Conservation (phyloP, 2,329 filamentous ascomycete species). For the Aaosphaeria pasadenensis region DNA sequence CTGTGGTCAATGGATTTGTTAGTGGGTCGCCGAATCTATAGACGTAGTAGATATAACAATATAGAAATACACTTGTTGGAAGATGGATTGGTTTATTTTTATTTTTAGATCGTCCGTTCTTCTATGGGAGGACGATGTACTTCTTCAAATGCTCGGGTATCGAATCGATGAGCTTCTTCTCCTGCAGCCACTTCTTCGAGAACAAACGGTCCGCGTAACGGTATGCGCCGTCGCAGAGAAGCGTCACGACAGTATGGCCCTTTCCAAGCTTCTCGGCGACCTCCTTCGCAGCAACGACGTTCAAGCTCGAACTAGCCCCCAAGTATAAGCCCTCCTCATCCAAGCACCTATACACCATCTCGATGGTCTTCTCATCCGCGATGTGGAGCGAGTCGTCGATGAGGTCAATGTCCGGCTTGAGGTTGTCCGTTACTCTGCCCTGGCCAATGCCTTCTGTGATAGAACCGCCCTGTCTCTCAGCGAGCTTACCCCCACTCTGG, state of each 20-base stretch:
- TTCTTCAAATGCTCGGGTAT: conserved; percentile 84
- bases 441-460: conserved; percentile 99
- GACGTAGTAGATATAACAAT: conserved; percentile 25
- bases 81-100: neutral
- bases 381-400: conserved; percentile 84
- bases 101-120: neutral
- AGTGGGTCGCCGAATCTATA: conserved; percentile 40
- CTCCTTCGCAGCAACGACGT: conserved; percentile 93
- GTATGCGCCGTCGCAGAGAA: conserved; percentile 96
- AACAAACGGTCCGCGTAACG: conserved; percentile 93
- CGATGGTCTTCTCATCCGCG: conserved; percentile 88
- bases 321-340: conserved; percentile 96
- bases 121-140: conserved; percentile 85
- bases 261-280: conserved; percentile 86
- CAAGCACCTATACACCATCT: conserved; percentile 95
- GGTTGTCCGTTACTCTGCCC: conserved; percentile 92
- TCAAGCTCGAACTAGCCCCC: conserved; percentile 88
- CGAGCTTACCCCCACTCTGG: conserved; percentile 74
- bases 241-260: conserved; percentile 87
- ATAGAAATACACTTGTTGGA: neutral
- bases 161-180: conserved; percentile 77
- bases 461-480: conserved; percentile 77
- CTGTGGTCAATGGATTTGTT: conserved; percentile 74
- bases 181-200: conserved; percentile 82
- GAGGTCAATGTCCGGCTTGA: conserved; percentile 78